These are phyloP conservation scores for Pseudozyma tsukubaensis DNA, from an alignment of 1,284 basidiomycete species.

Conservation along the genomic window DNA sequence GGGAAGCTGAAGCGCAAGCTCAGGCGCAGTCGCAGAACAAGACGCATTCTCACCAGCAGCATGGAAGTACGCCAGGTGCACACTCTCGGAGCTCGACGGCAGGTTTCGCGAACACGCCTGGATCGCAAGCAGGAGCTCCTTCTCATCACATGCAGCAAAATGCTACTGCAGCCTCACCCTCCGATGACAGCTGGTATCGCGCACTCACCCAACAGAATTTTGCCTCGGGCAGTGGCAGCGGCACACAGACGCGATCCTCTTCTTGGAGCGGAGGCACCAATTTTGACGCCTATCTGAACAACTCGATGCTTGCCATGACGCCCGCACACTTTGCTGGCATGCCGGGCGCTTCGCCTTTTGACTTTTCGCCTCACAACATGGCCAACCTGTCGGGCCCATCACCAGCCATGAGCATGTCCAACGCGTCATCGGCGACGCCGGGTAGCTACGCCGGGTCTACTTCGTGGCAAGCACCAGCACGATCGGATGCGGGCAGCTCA, in stretches of 20 bases:
- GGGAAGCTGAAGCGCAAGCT: constrained; percentile 30
- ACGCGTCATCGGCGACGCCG: constrained; percentile 30
- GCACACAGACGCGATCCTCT: constrained; percentile 34
- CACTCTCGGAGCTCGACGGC: constrained; percentile 22
- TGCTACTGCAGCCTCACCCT: constrained; percentile 4
- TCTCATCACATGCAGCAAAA: constrained; percentile 15
- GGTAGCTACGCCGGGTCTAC: constrained; percentile 34
- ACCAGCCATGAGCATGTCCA: constrained; percentile 23
- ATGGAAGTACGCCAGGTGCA: constrained; percentile 1
- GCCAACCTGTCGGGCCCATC: constrained; percentile 21
- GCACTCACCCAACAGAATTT: constrained; percentile 31
- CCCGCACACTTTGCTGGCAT: constrained; percentile 24
- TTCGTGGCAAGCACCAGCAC: constrained; percentile 23
- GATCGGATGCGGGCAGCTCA: constrained; percentile 28
- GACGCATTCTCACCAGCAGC: neutral
- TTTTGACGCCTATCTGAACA: constrained; percentile 43
- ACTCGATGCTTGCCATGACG: constrained; percentile 43
- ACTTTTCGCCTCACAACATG: constrained; percentile 31
- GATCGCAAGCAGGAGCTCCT: constrained; percentile 5
- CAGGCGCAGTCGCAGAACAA: constrained; percentile 13
- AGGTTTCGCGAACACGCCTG: constrained; percentile 14
- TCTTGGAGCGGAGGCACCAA: constrained; percentile 36
- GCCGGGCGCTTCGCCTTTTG: constrained; percentile 33
- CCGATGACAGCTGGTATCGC: constrained; percentile 39
- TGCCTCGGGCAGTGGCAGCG: constrained; percentile 4